Evolutionary conservation across 768 basidiomycete species (phyloP).

Genomic region (Terana coerulea): DNA sequence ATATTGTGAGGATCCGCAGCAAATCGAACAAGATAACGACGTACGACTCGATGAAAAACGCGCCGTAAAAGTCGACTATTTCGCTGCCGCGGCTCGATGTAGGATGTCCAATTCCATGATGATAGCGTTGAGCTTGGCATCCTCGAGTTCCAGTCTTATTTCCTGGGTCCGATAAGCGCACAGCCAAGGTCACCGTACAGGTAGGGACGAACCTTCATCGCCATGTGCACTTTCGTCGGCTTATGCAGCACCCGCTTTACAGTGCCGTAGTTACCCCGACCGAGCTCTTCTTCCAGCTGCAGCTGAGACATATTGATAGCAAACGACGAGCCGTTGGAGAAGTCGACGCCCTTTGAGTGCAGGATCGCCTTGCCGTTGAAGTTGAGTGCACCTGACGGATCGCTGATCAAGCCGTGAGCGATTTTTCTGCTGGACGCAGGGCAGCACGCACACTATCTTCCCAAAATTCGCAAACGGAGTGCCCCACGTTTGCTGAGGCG

Average conservation of each 20-base stretch:
- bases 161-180: slow-evolving; percentile 50
- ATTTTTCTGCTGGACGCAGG: slow-evolving; percentile 5
- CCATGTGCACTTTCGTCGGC: slow-evolving; percentile 95
- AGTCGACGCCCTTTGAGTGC: slow-evolving; percentile 84
- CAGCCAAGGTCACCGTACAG: not conserved
- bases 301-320: slow-evolving; percentile 95
- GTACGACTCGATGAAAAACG: slow-evolving; percentile 97
- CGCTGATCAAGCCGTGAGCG: slow-evolving; percentile 43
- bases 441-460: slow-evolving; percentile 79
- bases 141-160: slow-evolving; percentile 94
- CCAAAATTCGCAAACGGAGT: slow-evolving; percentile 92
- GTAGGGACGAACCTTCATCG: slow-evolving; percentile 80
- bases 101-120: slow-evolving; percentile 99
- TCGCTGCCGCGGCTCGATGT: slow-evolving; percentile 89
- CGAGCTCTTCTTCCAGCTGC: slow-evolving; percentile 87
- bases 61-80: slow-evolving; percentile 98
- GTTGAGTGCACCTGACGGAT: slow-evolving; percentile 93
- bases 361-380: slow-evolving; percentile 92
- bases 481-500: slow-evolving; percentile 39
- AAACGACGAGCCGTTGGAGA: slow-evolving; percentile 87
- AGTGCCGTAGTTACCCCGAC: slow-evolving; percentile 95
- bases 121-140: slow-evolving; percentile 90
- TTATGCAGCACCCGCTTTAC: slow-evolving; percentile 94
- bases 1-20: not conserved
- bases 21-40: not conserved